Evolutionary conservation across 2,329 filamentous ascomycete species (phyloP).

Genomic region (Thielaviopsis euricoi): DNA sequence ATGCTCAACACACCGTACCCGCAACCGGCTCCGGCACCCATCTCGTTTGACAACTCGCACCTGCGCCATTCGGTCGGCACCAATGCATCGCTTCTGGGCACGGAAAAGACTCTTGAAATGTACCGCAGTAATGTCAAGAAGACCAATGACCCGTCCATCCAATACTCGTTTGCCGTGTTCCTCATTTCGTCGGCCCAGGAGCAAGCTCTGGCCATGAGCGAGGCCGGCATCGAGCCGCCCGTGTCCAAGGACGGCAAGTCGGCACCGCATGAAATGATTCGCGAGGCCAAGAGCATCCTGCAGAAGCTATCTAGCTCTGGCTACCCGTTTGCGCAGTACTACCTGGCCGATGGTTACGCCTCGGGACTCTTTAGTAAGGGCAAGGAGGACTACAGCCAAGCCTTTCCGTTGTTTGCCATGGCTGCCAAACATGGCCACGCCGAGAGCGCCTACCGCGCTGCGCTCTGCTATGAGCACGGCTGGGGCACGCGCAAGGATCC

Average conservation of each 20-base stretch:
- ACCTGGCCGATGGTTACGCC: conserved; percentile 83
- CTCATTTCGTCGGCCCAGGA: conserved; percentile 81
- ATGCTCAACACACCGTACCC: conserved; percentile 58
- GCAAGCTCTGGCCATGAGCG: conserved; percentile 40
- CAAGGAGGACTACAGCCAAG: conserved; percentile 77
- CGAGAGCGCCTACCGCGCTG: conserved; percentile 85
- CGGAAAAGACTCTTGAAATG: conserved; percentile 93
- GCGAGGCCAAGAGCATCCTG: conserved; percentile 78
- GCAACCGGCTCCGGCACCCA: conserved; percentile 51
- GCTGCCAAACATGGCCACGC: conserved; percentile 95
- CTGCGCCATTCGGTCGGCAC: conserved; percentile 66
- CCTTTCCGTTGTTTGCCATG: conserved; percentile 81
- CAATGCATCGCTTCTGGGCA: conserved; percentile 79
- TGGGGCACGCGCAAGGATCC: conserved; percentile 89
- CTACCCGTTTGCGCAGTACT: conserved; percentile 96
- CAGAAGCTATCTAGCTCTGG: conserved; percentile 72
- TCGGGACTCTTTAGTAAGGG: conserved; percentile 92
- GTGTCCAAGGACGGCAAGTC: conserved; percentile 22
- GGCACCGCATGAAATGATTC: conserved; percentile 52
- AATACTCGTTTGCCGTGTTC: conserved; percentile 94
- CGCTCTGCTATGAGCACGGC: conserved; percentile 92
- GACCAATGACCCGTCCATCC: conserved; percentile 73
- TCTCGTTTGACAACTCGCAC: conserved; percentile 64
- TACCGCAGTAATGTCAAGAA: conserved; percentile 96
- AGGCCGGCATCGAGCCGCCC: conserved; percentile 20